A percentile compares a stretch with the other conserved stretches of the same genome.
Evolutionary conservation across 345 rosid species (phyloP).

Genomic region (Dipteronia sinensis): DNA sequence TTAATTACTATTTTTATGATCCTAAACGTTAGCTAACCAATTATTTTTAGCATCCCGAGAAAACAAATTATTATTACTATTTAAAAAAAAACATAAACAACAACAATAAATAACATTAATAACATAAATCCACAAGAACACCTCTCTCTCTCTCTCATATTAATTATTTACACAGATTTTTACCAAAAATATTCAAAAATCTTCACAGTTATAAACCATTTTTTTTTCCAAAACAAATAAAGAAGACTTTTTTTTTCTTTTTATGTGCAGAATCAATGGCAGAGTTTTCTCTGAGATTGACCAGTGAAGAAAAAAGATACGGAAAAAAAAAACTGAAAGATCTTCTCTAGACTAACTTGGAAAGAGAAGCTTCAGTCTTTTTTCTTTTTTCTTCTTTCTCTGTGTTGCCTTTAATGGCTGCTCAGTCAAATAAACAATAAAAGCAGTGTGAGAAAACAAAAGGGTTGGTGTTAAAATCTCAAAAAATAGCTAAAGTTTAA

Average conservation of each 20-base stretch:
- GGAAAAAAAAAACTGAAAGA: conserved; percentile 2
- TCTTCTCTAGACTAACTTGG: conserved; percentile 35
- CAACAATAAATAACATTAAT: not conserved
- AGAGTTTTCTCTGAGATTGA: conserved; percentile 16
- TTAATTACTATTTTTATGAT: conserved; percentile 4
- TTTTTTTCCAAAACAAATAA: not conserved
- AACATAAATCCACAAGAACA: not conserved
- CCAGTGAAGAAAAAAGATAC: not conserved
- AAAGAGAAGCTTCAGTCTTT: conserved; percentile 30
- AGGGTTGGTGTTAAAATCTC: conserved; percentile 4
- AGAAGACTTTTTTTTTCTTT: conserved; percentile 11
- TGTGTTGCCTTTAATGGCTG: not conserved
- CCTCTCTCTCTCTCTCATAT: conserved; percentile 32
- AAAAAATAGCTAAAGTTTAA: not conserved
- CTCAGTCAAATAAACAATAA: conserved; percentile 14
- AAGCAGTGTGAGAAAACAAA: conserved; percentile 11
- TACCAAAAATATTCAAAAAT: conserved; percentile 34
- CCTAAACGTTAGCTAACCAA: conserved; percentile 18
- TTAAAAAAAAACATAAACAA: too few relatives aligned
- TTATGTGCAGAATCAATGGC: conserved; percentile 29
- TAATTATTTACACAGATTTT: conserved; percentile 18
- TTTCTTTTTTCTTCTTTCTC: conserved; percentile 25
- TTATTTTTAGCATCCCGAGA: conserved; percentile 28
- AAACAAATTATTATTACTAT: conserved; percentile 1
- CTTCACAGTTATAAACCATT: conserved; percentile 16